A percentile compares a stretch with the other conserved stretches of the same genome.
Conservation (phyloP, 2,329 filamentous ascomycete genomes). For the Pleurostoma richardsiae region DNA sequence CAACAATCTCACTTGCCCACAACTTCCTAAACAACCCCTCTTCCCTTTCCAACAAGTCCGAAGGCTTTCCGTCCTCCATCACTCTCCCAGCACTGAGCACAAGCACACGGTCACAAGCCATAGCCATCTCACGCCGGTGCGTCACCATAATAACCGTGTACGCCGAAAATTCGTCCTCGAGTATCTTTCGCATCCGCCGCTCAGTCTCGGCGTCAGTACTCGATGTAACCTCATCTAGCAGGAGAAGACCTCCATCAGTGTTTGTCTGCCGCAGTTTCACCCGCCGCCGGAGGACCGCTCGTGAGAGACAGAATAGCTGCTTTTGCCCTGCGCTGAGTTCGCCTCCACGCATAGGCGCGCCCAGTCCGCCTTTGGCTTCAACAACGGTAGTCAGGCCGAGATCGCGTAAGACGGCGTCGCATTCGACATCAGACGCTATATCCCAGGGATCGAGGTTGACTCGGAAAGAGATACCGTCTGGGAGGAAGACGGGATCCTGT, state of each 20-base stretch:
- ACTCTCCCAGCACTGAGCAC: conserved; percentile 1
- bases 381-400: conserved; percentile 17
- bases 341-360: conserved; percentile 28
- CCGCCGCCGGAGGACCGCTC: conserved; percentile 34
- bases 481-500: conserved; percentile 36
- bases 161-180: conserved; percentile 8
- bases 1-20: neutral
- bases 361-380: conserved; percentile 16
- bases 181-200: conserved; percentile 6
- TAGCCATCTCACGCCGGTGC: conserved; percentile 3
- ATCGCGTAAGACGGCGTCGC: conserved; percentile 13
- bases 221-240: conserved; percentile 8
- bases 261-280: neutral
- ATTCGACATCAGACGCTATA: conserved; percentile 12
- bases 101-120: conserved; percentile 4
- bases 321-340: conserved; percentile 46
- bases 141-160: conserved; percentile 5
- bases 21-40: neutral
- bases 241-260: conserved; percentile 1
- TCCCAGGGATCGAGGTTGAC: conserved; percentile 24
- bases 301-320: conserved; percentile 44
- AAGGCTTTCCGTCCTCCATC: neutral
- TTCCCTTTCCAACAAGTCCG: neutral
- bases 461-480: conserved; percentile 24
- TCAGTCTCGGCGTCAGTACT: conserved; percentile 7